Evolutionary conservation across 257 asterid genomes (phyloP), one percentile per base, ranked within the genome.

Genomic region (Oldenlandia corymbosa): DNA sequence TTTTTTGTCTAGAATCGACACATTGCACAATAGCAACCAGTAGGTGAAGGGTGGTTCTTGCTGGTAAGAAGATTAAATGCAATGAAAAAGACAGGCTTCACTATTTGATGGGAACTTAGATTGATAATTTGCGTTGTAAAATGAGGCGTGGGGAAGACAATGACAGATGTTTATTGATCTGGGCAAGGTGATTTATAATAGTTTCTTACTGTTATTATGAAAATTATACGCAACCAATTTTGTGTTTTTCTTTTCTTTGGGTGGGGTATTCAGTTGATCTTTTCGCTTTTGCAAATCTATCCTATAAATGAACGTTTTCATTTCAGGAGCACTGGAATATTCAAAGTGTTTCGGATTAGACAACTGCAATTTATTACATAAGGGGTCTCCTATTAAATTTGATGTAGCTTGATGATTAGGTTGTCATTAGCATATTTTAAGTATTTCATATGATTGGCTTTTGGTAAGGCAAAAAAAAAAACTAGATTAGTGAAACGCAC

Each of bases 31-130:
- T 7, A 45, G 67, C 27, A 47, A 45, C 21, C 36, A 36, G 27
- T 45, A 31, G 70, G 67, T 64, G 67, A 72, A 51, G 65, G 56
- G 55, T 52, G 58, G 60, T 61, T 72, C 63, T 34, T 21, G 20
- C 52, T 41, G 66, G 53, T n/a, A 43, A 62, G 47, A 59, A 50
- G 59, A 46, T 30, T 36, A 61, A n/a, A 72, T 60, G 55, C 23
- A 53, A 39, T 30, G 46, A 63, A 48, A 36, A 28, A 24, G 68
- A 26, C 64, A 34, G 18, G 13, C 47, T 36, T 61, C 65, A 52
- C 36, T 64, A 61, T 62, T 61, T 52, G 68, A 67, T 57, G 16
- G 28, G 42, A 42, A 46, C 64, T 54, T 12, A 66, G 46, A 56
- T 58, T 48, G 62, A 37, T 36, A 31, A 8, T 55, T 55, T 32